Base-by-base conservation (phyloP, 2,329 filamentous ascomycete species). In the Talaromyces sp. region DNA sequence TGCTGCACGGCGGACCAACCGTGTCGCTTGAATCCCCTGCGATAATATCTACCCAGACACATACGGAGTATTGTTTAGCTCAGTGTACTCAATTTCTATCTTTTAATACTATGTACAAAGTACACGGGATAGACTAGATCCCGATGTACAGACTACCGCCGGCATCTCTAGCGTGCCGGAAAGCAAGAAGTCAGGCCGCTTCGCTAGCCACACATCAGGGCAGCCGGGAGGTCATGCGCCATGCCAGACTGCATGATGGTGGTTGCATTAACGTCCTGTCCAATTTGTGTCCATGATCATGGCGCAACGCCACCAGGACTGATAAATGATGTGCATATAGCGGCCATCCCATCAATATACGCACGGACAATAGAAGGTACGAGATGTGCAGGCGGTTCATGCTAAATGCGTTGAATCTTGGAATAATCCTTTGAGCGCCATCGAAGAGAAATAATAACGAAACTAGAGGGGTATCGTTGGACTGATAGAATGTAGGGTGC, bases 191-290 rank as follows among this genome's bases (percentile, higher is more conserved):
- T 33, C 47, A 65, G 61, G 50, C 63, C 63, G 50, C 41, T 62
- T 62, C 59, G 43, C 52, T 43, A 41, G 64, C 37, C 59, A 4
- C 52, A 56, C 35, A 31, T n/a, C 52, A 58, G 22, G 31, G 33
- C 43, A 62, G 17, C n/a, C 39, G 13, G 15, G 9, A 49, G 60
- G 64, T 66, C 64, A 66, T 62, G 64, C 59, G 64, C 43, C 59
- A 43, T 31, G 35, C 54, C 5, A 57, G 22, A 27, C 50, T 62
- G 10, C n/a, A n/a, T 47, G 2, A 10, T 17, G 39, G 57, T 33
- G 33, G 52, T 56, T 56, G 52, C 52, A 56, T 39, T 37, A 54
- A 37, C 25, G 6, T 39, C 11, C 10, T 39, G 3, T 39, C 15
- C 52, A 22, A 39, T 22, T 39, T 39, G 33, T 6, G 33, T 22